Percentiles rank a stretch among this genome's conserved stretches.
phyloP scores from a whole-genome alignment of 2,329 filamentous ascomycete genomes.

The Fusarium sp. region DNA sequence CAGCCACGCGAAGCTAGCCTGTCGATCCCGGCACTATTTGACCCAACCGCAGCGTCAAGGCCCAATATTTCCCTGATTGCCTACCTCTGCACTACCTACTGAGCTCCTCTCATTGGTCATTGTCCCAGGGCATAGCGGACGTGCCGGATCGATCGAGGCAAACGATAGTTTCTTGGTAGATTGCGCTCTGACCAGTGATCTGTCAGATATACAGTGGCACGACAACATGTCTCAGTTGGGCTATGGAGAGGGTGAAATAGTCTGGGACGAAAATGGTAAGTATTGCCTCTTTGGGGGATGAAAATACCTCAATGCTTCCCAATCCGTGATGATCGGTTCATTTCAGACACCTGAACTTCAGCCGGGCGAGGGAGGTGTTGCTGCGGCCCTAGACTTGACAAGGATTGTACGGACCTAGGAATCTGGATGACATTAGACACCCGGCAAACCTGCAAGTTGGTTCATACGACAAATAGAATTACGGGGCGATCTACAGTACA shows the following conservation, averaged over 20 bases:
- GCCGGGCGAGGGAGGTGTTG: not conserved
- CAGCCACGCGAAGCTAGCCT: not conserved
- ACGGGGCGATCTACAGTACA: not conserved
- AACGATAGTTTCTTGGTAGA: not conserved
- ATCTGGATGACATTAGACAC: not conserved
- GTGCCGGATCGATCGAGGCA: constrained; percentile 6
- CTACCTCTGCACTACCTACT: not conserved
- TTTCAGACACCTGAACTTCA: not conserved
- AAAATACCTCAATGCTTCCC: not conserved
- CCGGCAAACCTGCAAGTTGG: not conserved
- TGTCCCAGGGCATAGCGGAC: not conserved
- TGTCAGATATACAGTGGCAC: not conserved
- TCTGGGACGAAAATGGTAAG: not conserved
- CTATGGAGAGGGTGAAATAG: not conserved
- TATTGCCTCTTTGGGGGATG: not conserved
- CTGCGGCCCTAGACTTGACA: not conserved
- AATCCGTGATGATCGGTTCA: not conserved
- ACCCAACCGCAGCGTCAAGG: not conserved
- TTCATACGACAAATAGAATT: not conserved
- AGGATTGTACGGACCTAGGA: not conserved
- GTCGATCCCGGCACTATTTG: constrained; percentile 1
- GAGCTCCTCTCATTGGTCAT: not conserved
- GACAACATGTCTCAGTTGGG: constrained; percentile 3
- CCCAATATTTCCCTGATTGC: not conserved
- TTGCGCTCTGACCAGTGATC: not conserved